Percentiles rank a stretch among this genome's conserved stretches.
phyloP scores from a whole-genome alignment of 2,329 filamentous ascomycete genomes.

The Fusarium pseudonygamai region DNA sequence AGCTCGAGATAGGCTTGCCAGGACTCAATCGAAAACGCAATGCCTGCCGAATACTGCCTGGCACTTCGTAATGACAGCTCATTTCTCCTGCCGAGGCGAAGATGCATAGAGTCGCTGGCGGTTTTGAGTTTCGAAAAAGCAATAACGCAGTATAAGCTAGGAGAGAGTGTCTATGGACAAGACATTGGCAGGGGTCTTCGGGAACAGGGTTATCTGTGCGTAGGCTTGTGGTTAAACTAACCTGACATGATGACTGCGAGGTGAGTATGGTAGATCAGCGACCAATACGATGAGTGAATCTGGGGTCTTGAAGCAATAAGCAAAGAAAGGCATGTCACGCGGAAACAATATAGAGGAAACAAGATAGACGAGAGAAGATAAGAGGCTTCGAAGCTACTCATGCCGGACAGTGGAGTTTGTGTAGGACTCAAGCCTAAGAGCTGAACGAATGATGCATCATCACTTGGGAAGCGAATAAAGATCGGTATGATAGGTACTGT shows the following conservation, averaged over 20 bases:
- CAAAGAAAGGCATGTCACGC: constrained; percentile 9
- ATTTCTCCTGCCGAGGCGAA: constrained; percentile 3
- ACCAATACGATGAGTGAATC: constrained; percentile 12
- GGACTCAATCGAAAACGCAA: not conserved
- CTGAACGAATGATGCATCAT: constrained; percentile 1
- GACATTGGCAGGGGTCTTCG: constrained; percentile 9
- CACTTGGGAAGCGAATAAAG: not conserved
- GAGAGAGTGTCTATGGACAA: constrained; percentile 26
- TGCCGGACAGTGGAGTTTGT: constrained; percentile 22
- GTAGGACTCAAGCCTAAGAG: not conserved
- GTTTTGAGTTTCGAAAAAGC: constrained; percentile 14
- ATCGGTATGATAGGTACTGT: not conserved
- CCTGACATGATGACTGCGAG: constrained; percentile 7
- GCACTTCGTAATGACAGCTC: constrained; percentile 5
- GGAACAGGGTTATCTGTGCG: not conserved
- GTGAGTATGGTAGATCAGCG: constrained; percentile 20
- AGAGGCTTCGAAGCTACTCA: constrained; percentile 17
- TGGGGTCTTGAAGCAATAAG: constrained; percentile 14
- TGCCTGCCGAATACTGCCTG: not conserved
- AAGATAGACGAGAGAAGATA: constrained; percentile 15
- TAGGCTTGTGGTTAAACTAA: constrained; percentile 5
- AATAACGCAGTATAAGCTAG: constrained; percentile 30
- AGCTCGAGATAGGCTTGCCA: not conserved
- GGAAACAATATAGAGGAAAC: constrained; percentile 21
- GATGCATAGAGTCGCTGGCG: constrained; percentile 6